Base-by-base conservation (phyloP, 176 grass and related monocot genomes). In the Secale cereale region DNA sequence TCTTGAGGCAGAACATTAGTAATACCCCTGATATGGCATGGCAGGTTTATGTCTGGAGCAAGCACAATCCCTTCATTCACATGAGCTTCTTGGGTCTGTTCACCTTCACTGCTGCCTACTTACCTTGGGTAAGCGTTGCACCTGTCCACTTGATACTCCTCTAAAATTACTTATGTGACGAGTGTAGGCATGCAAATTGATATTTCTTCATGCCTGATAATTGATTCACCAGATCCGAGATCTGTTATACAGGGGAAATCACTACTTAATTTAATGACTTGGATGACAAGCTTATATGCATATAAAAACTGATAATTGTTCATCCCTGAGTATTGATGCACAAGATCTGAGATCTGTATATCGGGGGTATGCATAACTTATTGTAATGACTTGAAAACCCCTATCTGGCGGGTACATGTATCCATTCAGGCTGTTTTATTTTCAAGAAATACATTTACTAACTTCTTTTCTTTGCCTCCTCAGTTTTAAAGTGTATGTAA, bases 41-140 rank as follows among this genome's bases (percentile, higher is more conserved):
- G 1, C 86, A 99, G 97, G 97, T 99, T 76, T 99, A 99, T 85
- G 94, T 99, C n/a, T 99, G 97, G 97, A 99, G 97, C 86, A 99
- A 99, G 77, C 94, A 99, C 86, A 99, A 99, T 82, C 97, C 97
- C 25, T 94, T 89, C 82, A 94, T 99, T 65, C 94, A 97, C 61
- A 99, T 99, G 97, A 99, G 97, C 79, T 99, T 99, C 83, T 86
- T 99, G 81, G 97, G 97, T 22, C 71, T 99, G 74, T 99, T 99
- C 85, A 99, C 97, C 36, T 99, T 99, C 69, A 99, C 97, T 23
- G 97, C 97, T 9, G 97, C 97, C 66, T 99, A 97, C 83, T 88
- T 99, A 28, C 97, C 97, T 77, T 99, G 97, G 97, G 97, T 98
- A 74, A 82, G 78, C 63, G 13, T 78, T 17, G 15, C 13, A 60